Conservation (phyloP, 1,284 basidiomycete genomes). For the Inonotus obliquus region DNA sequence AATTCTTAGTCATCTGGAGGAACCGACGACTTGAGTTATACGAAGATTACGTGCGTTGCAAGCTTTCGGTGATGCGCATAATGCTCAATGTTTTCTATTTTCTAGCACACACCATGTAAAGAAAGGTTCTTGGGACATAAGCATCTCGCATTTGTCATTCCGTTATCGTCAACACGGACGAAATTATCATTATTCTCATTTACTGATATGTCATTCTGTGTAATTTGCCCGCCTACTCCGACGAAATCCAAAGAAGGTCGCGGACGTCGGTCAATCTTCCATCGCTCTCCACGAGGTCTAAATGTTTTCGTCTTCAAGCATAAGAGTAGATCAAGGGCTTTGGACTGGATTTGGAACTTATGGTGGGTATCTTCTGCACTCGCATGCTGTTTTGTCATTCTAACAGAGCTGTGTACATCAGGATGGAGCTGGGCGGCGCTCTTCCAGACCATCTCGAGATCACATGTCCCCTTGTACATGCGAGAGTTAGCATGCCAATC, state of each 20-base stretch:
- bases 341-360: constrained; percentile 82
- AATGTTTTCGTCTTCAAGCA: constrained; percentile 77
- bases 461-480: constrained; percentile 44
- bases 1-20: constrained; percentile 79
- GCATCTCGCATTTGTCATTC: constrained; percentile 64
- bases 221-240: constrained; percentile 60
- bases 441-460: constrained; percentile 44
- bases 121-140: constrained; percentile 64
- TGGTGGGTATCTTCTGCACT: constrained; percentile 41
- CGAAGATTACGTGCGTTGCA: constrained; percentile 51
- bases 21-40: constrained; percentile 73
- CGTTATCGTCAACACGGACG: constrained; percentile 53
- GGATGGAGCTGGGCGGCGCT: constrained; percentile 54
- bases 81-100: constrained; percentile 19
- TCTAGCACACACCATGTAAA: constrained; percentile 54
- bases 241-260: constrained; percentile 36
- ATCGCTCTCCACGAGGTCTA: constrained; percentile 53
- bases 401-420: constrained; percentile 27
- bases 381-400: too few species aligned
- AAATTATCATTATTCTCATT: constrained; percentile 77
- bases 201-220: constrained; percentile 74
- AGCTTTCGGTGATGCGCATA: constrained; percentile 17
- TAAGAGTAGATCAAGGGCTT: constrained; percentile 64
- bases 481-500: constrained; percentile 60
- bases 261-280: constrained; percentile 41